These are phyloP conservation scores for Endocalyx cinctus DNA, from an alignment of 2,329 filamentous ascomycete genomes.

Conservation along the genomic window DNA sequence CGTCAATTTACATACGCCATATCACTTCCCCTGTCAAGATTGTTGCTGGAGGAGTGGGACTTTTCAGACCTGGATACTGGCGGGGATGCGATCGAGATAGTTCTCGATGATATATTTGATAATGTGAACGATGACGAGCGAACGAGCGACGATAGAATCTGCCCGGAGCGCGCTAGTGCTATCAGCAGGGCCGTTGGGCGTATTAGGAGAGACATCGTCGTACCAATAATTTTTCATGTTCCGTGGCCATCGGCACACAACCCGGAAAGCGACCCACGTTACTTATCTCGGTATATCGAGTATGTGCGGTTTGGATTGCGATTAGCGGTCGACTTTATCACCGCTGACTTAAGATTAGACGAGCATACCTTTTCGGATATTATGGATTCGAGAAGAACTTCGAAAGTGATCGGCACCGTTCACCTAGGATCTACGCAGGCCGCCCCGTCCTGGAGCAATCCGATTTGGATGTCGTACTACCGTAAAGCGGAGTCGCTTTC, in stretches of 20 bases:
- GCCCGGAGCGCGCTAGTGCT: conserved; percentile 35
- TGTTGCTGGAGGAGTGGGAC: conserved; percentile 51
- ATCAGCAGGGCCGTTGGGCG: conserved; percentile 56
- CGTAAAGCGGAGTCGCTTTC: conserved; percentile 51
- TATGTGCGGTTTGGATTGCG: conserved; percentile 56
- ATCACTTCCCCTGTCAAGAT: conserved; percentile 53
- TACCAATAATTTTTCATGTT: conserved; percentile 54
- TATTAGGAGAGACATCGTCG: conserved; percentile 58
- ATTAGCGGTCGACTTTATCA: conserved; percentile 58
- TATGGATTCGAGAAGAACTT: conserved; percentile 45
- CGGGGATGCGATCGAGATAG: conserved; percentile 62
- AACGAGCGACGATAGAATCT: no score
- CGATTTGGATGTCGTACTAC: conserved; percentile 53
- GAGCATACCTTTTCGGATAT: conserved; percentile 46
- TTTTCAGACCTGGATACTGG: conserved; percentile 63
- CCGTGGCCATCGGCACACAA: conserved; percentile 26
- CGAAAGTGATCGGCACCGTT: conserved; percentile 58
- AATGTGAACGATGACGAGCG: no score
- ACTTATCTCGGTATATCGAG: conserved; percentile 49
- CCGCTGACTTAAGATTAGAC: conserved; percentile 56
- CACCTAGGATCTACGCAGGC: conserved; percentile 34
- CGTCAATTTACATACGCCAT: conserved; percentile 64
- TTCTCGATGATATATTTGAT: conserved; percentile 35
- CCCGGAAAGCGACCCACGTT: conserved; percentile 17
- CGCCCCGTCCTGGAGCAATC: conserved; percentile 50